Evolutionary conservation across 768 basidiomycete genomes (phyloP).

Genomic region (Goffeauzyma gilvescens): DNA sequence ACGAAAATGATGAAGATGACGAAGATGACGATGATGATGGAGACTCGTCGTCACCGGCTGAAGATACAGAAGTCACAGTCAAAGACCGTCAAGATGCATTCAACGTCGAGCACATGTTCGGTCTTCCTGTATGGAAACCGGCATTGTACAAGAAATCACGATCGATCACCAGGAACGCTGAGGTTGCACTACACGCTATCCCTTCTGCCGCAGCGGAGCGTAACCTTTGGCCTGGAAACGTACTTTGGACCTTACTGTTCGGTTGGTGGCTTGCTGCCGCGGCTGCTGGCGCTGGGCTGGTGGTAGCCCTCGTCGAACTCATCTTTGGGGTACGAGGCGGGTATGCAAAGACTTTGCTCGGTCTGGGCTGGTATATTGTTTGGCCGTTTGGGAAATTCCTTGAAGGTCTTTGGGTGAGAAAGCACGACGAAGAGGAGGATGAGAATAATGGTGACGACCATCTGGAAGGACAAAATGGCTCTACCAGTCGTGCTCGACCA

Average conservation of each 20-base stretch:
- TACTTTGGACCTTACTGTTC: slow-evolving; percentile 74
- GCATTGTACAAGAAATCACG: slow-evolving; percentile 95
- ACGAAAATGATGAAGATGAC: slow-evolving; percentile 10
- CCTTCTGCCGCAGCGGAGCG: slow-evolving; percentile 86
- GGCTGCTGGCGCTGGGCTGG: slow-evolving; percentile 43
- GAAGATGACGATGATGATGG: slow-evolving; percentile 20
- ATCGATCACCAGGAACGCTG: slow-evolving; percentile 87
- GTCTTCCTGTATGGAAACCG: slow-evolving; percentile 98
- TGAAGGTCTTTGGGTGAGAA: slow-evolving; percentile 44
- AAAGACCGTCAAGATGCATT: slow-evolving; percentile 86
- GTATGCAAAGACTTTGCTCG: slow-evolving; percentile 71
- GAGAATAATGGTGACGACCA: slow-evolving; percentile 24
- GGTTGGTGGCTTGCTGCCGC: slow-evolving; percentile 80
- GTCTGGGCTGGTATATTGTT: slow-evolving; percentile 83
- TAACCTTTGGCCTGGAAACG: slow-evolving; percentile 80
- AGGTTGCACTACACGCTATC: slow-evolving; percentile 74
- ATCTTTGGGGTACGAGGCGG: slow-evolving; percentile 38
- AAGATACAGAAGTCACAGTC: slow-evolving; percentile 76
- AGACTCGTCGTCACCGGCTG: slow-evolving; percentile 28
- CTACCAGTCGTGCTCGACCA: too few relatives aligned
- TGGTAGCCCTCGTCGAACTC: slow-evolving; percentile 45
- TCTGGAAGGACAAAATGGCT: too few relatives aligned
- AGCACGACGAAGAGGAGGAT: slow-evolving; percentile 27
- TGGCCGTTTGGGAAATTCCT: slow-evolving; percentile 99
- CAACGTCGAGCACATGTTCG: slow-evolving; percentile 97